Evolutionary conservation across 768 basidiomycete genomes (phyloP), one percentile per base, ranked within the genome.

Genomic region (Collybia mongolica): DNA sequence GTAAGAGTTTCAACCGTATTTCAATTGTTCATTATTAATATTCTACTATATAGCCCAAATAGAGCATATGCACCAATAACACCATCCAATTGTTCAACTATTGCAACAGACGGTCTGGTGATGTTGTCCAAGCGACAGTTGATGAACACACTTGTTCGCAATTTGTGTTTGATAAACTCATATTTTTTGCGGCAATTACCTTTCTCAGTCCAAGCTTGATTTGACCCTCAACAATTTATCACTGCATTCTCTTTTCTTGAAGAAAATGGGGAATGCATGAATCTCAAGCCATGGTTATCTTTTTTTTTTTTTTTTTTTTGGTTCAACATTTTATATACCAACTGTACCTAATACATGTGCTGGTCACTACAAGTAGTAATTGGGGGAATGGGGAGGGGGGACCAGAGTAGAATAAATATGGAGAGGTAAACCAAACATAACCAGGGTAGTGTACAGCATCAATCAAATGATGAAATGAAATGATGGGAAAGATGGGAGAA

Each of bases 141-240:
- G 4, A 49, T 54, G 24, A n/a, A 45, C 3, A 49, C 39, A 28
- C 41, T n/a, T 15, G 24, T 38, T 24, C 22, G 48, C 17, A 29
- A 23, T 11, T 39, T 54, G 20, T 20, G 46, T 6, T 48, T 48
- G 8, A 4, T 42, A 3, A 36, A 22, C 20, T n/a, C 12, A 12
- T 54, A 46, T 40, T 43, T 54, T 5, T 19, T 49, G 15, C 22
- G 38, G 5, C 48, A 50, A 24, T 32, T 54, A 7, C 44, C 48
- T 2, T 4, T 35, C 12, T 0, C 3, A 7, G 38, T 47, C 43
- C 22, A 53, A 2, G 40, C 35, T 23, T 20, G 22, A 14, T 20
- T 43, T 17, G 22, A 43, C 23, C 19, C 22, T 5, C 5, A 23
- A 24, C 6, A 23, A 23, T 22, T 43, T 9, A 6, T 24, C 2